phyloP scores from a whole-genome alignment of 73 alveolate genomes.

The Effrenium voratum region DNA sequence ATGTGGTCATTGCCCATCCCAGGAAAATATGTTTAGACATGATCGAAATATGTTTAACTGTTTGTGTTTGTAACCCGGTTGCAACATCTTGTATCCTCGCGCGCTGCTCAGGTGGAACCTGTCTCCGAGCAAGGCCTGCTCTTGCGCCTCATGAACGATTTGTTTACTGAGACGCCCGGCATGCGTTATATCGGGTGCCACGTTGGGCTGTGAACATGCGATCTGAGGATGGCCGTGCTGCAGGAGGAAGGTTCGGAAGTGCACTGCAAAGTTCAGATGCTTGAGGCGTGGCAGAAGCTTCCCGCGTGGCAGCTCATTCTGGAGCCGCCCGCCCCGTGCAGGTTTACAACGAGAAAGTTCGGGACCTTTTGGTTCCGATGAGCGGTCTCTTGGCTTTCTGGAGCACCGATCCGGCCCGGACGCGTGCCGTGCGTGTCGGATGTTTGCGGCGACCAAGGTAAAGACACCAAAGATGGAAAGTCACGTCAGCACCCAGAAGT shows the following conservation, averaged over 20 bases:
- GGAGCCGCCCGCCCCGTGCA: neutral
- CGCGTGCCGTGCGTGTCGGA: no score
- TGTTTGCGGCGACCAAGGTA: no score
- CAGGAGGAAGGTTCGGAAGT: slow-evolving; percentile 71
- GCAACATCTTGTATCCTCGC: neutral
- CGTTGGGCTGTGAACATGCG: neutral
- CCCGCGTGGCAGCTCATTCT: neutral
- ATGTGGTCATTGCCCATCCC: neutral
- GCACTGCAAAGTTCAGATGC: slow-evolving; percentile 89
- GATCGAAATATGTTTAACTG: neutral
- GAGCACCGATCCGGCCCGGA: neutral
- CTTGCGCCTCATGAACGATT: slow-evolving; percentile 87
- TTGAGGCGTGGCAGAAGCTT: neutral
- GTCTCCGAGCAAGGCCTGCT: slow-evolving; percentile 81
- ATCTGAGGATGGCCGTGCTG: slow-evolving; percentile 33
- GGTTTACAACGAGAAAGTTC: slow-evolving; percentile 87
- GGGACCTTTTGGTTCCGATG: slow-evolving; percentile 94
- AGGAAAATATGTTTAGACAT: no score
- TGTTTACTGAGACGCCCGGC: slow-evolving; percentile 54
- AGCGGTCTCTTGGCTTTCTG: slow-evolving; percentile 14
- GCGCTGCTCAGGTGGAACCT: slow-evolving; percentile 53
- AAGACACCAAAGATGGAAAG: slow-evolving; percentile 72
- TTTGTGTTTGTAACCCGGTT: neutral
- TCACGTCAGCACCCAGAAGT: slow-evolving; percentile 56
- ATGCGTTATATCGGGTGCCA: neutral